Conservation (phyloP, 495 filamentous ascomycete species). For the Tirmania nivea region DNA sequence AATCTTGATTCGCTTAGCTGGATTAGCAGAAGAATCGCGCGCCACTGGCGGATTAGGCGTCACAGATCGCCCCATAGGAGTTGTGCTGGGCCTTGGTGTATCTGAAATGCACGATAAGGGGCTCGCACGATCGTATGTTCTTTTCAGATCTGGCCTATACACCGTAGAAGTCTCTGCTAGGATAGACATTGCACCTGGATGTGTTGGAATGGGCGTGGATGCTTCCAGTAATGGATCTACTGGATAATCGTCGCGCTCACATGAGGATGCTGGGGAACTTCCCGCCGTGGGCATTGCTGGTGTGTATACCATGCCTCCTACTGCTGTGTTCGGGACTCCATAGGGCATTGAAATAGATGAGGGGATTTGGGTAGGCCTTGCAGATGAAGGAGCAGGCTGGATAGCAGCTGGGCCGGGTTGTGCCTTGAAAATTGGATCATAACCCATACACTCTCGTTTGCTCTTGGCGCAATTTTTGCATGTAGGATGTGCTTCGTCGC, state of each 20-base stretch:
- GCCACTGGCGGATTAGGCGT: constrained; percentile 6
- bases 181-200: constrained; percentile 6
- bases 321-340: neutral
- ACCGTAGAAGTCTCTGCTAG: constrained; percentile 8
- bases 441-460: constrained; percentile 89
- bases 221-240: constrained; percentile 58
- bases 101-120: constrained; percentile 18
- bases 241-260: constrained; percentile 34
- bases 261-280: constrained; percentile 18
- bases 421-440: constrained; percentile 94
- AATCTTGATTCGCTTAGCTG: constrained; percentile 20
- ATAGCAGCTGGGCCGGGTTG: constrained; percentile 58
- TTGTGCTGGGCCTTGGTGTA: constrained; percentile 5
- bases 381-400: constrained; percentile 39
- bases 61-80: constrained; percentile 15
- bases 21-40: constrained; percentile 10
- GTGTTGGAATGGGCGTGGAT: constrained; percentile 18
- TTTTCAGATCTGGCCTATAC: constrained; percentile 18
- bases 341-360: constrained; percentile 17
- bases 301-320: constrained; percentile 11
- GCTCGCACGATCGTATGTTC: constrained; percentile 12
- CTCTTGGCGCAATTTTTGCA: constrained; percentile 97
- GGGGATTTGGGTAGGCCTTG: constrained; percentile 28
- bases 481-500: constrained; percentile 83
- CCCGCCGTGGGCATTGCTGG: constrained; percentile 11